A percentile compares a stretch with the other conserved stretches of the same genome.
Conservation (phyloP, 2,329 filamentous ascomycete species). For the Trichoderma oligosporum region DNA sequence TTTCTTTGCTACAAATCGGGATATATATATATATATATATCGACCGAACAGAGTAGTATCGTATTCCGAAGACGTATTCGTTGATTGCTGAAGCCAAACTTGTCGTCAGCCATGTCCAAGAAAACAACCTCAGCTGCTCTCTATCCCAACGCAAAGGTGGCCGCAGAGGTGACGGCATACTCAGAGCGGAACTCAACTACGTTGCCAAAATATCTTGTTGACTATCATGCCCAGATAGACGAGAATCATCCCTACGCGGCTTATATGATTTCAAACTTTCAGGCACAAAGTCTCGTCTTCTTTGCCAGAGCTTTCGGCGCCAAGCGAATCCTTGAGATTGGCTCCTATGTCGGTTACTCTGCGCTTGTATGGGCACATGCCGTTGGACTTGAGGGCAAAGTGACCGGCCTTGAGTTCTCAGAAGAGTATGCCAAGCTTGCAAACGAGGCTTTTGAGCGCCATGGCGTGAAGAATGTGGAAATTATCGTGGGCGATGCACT, state of each 20-base stretch:
- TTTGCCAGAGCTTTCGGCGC: constrained; percentile 37
- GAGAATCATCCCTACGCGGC: constrained; percentile 24
- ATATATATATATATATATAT: too few species aligned
- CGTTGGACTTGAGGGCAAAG: constrained; percentile 30
- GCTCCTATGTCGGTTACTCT: constrained; percentile 42
- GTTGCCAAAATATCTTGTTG: constrained; percentile 34
- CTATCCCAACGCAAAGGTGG: constrained; percentile 38
- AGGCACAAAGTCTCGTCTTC: constrained; percentile 33
- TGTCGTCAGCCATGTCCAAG: constrained; percentile 18
- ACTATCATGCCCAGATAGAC: constrained; percentile 35
- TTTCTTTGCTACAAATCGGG: background rate
- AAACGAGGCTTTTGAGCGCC: constrained; percentile 33
- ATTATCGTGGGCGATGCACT: constrained; percentile 43
- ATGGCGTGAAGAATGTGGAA: constrained; percentile 40
- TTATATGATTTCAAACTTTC: constrained; percentile 36
- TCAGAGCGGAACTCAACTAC: constrained; percentile 33
- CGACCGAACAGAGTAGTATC: background rate
- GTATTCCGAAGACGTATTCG: background rate
- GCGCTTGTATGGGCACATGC: constrained; percentile 41
- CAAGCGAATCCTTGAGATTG: constrained; percentile 41
- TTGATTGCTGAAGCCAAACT: background rate
- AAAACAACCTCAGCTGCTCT: constrained; percentile 32
- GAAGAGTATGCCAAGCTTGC: constrained; percentile 40
- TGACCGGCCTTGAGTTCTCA: constrained; percentile 41
- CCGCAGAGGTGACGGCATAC: constrained; percentile 36